Evolutionary conservation across 1,284 basidiomycete genomes (phyloP).

Genomic region (Anthracocystis walkeri): DNA sequence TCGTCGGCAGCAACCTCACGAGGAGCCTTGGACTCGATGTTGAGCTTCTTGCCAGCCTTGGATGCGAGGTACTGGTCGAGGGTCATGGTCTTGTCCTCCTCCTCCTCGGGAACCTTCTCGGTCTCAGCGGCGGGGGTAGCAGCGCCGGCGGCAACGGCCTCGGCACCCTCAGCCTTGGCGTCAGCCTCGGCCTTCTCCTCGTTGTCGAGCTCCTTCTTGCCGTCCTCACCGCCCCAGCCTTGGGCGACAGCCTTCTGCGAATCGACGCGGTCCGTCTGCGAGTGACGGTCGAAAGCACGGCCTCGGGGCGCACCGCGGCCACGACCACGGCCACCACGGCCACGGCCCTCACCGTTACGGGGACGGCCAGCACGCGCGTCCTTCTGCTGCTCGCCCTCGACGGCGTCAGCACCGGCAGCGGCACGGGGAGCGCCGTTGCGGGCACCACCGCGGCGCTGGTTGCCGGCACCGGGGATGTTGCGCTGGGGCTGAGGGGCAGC

Average conservation of each 20-base stretch:
- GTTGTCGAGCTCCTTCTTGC: constrained; percentile 79
- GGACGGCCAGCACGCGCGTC: constrained; percentile 42
- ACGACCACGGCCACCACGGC: constrained; percentile 72
- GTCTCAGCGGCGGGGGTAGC: constrained; percentile 60
- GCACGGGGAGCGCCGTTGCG: constrained; percentile 54
- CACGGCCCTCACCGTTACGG: constrained; percentile 59
- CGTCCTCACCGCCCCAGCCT: constrained; percentile 91
- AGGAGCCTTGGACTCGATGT: constrained; percentile 57
- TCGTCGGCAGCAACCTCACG: constrained; percentile 55
- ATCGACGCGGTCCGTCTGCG: constrained; percentile 81
- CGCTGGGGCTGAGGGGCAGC: constrained; percentile 54
- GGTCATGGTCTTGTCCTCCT: constrained; percentile 92
- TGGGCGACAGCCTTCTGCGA: constrained; percentile 91
- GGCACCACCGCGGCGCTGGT: constrained; percentile 52
- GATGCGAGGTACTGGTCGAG: constrained; percentile 82
- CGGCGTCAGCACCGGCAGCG: constrained; percentile 40
- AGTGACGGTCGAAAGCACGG: constrained; percentile 83
- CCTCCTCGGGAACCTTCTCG: constrained; percentile 75
- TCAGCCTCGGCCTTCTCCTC: constrained; percentile 76
- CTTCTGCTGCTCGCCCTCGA: constrained; percentile 50
- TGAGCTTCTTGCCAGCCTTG: constrained; percentile 72
- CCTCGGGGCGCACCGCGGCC: constrained; percentile 75
- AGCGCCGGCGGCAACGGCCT: constrained; percentile 65
- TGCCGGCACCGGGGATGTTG: constrained; percentile 62
- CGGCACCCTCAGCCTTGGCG: constrained; percentile 61